Evolutionary conservation across 1,284 basidiomycete genomes (phyloP).

Genomic region (Trametes versicolor): DNA sequence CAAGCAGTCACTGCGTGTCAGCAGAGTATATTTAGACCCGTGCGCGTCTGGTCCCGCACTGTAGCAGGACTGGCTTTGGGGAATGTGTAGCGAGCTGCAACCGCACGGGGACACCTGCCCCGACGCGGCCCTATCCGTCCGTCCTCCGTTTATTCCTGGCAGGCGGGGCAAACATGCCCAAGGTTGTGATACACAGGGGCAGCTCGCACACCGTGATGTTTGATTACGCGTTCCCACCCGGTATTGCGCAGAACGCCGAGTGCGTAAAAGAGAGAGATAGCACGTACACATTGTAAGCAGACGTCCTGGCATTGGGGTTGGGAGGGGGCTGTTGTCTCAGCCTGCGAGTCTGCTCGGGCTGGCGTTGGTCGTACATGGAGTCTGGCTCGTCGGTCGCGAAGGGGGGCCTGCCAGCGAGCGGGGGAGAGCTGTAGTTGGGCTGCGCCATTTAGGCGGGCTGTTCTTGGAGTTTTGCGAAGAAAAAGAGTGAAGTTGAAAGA

Average conservation of each 20-base stretch:
- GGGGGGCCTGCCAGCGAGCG: slow-evolving; percentile 70
- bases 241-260: neutral
- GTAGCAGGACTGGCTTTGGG: too few relatives aligned
- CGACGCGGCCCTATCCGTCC: too few relatives aligned
- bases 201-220: neutral
- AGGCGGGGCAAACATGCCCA: too few relatives aligned
- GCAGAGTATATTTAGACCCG: too few relatives aligned
- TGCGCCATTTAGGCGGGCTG: slow-evolving; percentile 39
- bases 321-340: slow-evolving; percentile 50
- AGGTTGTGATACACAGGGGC: neutral
- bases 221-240: neutral
- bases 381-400: slow-evolving; percentile 76
- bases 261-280: slow-evolving; percentile 1
- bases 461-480: slow-evolving; percentile 5
- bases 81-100: too few relatives aligned
- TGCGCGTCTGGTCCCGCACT: too few relatives aligned
- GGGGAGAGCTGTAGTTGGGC: slow-evolving; percentile 48
- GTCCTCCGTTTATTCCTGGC: too few relatives aligned
- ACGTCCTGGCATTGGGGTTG: slow-evolving; percentile 57
- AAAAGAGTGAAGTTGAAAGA: slow-evolving; percentile 41
- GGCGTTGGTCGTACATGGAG: slow-evolving; percentile 57
- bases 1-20: neutral
- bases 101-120: too few relatives aligned
- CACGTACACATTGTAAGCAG: slow-evolving; percentile 74
- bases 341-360: slow-evolving; percentile 50